Evolutionary conservation across 106 monocot species (phyloP), one percentile per base, ranked within the genome.

Genomic region (Agapanthus africanus): DNA sequence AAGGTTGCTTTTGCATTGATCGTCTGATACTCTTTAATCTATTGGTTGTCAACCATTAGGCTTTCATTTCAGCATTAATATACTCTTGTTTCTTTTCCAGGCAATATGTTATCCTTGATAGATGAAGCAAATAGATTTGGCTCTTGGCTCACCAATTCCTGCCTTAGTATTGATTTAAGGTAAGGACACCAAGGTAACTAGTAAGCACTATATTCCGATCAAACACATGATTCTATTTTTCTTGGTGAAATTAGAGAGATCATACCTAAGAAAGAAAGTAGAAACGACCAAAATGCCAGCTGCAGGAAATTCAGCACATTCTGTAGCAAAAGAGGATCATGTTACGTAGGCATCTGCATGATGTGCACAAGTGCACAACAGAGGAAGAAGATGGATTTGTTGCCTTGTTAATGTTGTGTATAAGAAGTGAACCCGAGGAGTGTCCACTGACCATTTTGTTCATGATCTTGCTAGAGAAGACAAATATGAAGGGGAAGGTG

Each of bases 121-220:
- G 85, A 74, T 0, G 79, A 79, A 0, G 88, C 81, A 41, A 88
- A 88, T 36, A 88, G 66, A 0, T 78, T 81, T 0, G 88, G 81
- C 60, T 88, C 88, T 62, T 88, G 88, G 68, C 88, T 88, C 28
- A 88, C 88, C 59, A 84, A 51, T 30, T 73, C 63, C 35, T 50
- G 73, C 33, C 64, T 49, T 59, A 73, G 21, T 7, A 73, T 10
- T 6, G 64, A 40, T 22, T 47, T 63, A 14, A 73, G 31, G 7
- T 64, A 73, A 18, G 9, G 33, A 3, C 23, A 65, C 23, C 39
- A 11, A 22, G 13, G 13, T 11, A 22, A 65, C 37, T 28, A 3
- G 22, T 40, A 63, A 63, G 37, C 22, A 63, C 36, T 26, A 22
- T 0, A 19, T n/a, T 36, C 9, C 26, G 22, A 50, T 41, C 32